Conservation (phyloP, 441 rosid genomes). For the Capsella rubella region DNA sequence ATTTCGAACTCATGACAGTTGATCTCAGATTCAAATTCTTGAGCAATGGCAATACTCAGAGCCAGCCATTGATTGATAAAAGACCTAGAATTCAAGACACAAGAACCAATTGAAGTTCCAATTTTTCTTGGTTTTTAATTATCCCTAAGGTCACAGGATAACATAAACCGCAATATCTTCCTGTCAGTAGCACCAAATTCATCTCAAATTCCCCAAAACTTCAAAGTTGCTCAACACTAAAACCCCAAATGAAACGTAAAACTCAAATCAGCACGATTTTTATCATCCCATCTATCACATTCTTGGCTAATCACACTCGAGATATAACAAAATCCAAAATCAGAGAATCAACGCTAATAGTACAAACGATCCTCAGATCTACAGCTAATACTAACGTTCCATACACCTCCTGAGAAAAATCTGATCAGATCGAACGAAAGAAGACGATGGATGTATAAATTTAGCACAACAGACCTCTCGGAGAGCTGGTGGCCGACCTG, state of each 20-base stretch:
- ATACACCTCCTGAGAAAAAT: neutral
- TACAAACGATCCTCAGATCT: conserved; percentile 31
- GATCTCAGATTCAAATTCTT: conserved; percentile 25
- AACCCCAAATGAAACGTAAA: neutral
- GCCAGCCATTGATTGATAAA: neutral
- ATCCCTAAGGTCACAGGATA: conserved; percentile 17
- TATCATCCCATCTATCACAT: conserved; percentile 9
- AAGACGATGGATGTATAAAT: neutral
- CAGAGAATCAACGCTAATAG: conserved; percentile 4
- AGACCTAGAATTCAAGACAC: neutral
- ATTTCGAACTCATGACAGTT: neutral
- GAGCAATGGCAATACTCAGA: neutral
- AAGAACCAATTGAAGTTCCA: conserved; percentile 17
- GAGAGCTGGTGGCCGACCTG: conserved; percentile 99
- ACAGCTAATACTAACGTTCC: conserved; percentile 2
- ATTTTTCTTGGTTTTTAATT: neutral
- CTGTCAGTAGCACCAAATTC: conserved; percentile 24
- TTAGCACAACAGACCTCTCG: conserved; percentile 59
- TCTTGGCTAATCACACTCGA: conserved; percentile 20
- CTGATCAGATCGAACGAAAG: neutral
- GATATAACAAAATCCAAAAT: conserved; percentile 16
- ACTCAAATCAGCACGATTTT: neutral
- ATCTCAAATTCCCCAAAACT: neutral
- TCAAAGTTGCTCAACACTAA: conserved; percentile 15
- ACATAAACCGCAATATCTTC: neutral